Percentiles rank a stretch among this genome's conserved stretches.
Evolutionary conservation across 176 grass and related monocot genomes (phyloP).

Genomic region (Phyllostachys edulis): DNA sequence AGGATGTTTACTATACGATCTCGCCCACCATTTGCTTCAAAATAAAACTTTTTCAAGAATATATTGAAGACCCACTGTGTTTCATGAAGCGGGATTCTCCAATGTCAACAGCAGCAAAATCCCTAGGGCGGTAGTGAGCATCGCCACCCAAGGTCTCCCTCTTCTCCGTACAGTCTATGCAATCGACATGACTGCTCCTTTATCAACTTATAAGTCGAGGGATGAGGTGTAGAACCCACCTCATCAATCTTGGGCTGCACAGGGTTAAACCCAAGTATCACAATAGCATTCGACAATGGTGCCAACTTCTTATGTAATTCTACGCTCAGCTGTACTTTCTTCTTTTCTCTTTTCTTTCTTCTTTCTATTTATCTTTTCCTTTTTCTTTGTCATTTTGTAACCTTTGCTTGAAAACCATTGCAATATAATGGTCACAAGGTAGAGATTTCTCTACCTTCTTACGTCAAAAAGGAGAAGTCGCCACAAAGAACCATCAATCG

Average conservation of each 20-base stretch:
- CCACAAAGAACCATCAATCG: conserved; percentile 75
- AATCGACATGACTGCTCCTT: conserved; percentile 71
- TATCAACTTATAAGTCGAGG: conserved; percentile 69
- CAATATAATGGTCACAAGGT: too few relatives aligned
- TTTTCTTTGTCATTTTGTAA: too few relatives aligned
- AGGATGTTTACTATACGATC: background rate
- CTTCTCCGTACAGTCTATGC: conserved; percentile 43
- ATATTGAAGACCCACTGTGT: background rate
- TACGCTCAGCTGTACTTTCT: too few relatives aligned
- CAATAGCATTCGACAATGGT: too few relatives aligned
- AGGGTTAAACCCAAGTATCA: too few relatives aligned
- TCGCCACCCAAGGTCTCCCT: conserved; percentile 29
- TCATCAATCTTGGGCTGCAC: too few relatives aligned
- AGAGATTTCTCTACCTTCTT: too few relatives aligned
- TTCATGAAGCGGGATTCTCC: background rate
- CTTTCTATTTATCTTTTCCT: too few relatives aligned
- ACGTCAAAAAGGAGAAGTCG: conserved; percentile 76
- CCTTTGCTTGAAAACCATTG: too few relatives aligned
- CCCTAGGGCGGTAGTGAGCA: conserved; percentile 31
- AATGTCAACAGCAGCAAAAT: background rate
- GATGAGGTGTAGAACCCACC: conserved; percentile 54
- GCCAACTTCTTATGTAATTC: too few relatives aligned
- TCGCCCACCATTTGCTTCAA: background rate
- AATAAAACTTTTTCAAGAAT: background rate
- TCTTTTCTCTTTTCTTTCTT: too few relatives aligned